phyloP scores from a whole-genome alignment of 2,329 filamentous ascomycete species.

The Cercospora sp. region DNA sequence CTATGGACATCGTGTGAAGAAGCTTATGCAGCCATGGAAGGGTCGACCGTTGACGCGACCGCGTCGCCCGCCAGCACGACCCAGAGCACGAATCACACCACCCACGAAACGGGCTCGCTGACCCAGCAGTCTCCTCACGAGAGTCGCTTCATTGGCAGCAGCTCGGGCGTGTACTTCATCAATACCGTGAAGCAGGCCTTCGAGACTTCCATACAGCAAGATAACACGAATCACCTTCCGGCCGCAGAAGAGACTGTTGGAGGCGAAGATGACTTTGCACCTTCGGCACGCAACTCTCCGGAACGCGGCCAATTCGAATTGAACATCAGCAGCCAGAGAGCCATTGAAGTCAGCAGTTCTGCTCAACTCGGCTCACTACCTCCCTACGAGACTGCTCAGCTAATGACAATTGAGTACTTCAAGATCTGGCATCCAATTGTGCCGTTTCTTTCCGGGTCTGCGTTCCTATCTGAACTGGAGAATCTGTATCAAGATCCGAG shows the following conservation, averaged over 20 bases:
- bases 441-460: slow-evolving; percentile 54
- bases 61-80: slow-evolving; percentile 23
- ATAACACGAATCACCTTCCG: slow-evolving; percentile 15
- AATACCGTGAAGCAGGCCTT: slow-evolving; percentile 57
- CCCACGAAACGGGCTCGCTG: slow-evolving; percentile 27
- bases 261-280: slow-evolving; percentile 26
- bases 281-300: slow-evolving; percentile 25
- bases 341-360: slow-evolving; percentile 22
- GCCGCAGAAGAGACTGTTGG: slow-evolving; percentile 28
- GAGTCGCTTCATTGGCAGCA: slow-evolving; percentile 51
- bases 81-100: slow-evolving; percentile 9
- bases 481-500: slow-evolving; percentile 41
- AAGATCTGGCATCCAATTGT: slow-evolving; percentile 55
- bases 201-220: slow-evolving; percentile 33
- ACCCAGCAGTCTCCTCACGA: slow-evolving; percentile 25
- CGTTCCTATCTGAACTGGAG: slow-evolving; percentile 50
- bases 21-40: neutral
- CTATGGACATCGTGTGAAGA: neutral
- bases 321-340: slow-evolving; percentile 19
- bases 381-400: slow-evolving; percentile 40
- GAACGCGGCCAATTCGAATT: slow-evolving; percentile 24
- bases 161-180: slow-evolving; percentile 55
- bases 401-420: slow-evolving; percentile 53
- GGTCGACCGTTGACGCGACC: slow-evolving; percentile 16
- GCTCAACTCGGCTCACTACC: slow-evolving; percentile 30